Conservation (phyloP, 1,284 basidiomycete genomes). For the Irpex rosettiformis region DNA sequence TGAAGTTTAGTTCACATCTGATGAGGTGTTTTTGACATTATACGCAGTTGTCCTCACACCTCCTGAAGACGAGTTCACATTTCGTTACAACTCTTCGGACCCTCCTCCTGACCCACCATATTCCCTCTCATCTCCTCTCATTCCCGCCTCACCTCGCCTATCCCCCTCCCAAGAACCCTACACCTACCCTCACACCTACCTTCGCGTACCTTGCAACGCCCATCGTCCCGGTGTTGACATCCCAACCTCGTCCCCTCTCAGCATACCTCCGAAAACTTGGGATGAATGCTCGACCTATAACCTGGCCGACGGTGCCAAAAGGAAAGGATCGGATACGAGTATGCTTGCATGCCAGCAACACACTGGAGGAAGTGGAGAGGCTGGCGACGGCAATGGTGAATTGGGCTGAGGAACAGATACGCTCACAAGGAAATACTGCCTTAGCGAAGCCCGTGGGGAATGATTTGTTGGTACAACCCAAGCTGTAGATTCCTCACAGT, state of each 20-base stretch:
- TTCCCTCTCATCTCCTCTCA: slow-evolving; percentile 40
- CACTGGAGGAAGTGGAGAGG: slow-evolving; percentile 55
- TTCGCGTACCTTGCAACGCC: slow-evolving; percentile 42
- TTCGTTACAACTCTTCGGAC: slow-evolving; percentile 35
- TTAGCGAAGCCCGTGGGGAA: not conserved
- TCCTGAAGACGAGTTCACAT: slow-evolving; percentile 38
- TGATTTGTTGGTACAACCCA: slow-evolving; percentile 13
- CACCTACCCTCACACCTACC: slow-evolving; percentile 10
- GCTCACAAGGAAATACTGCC: not conserved
- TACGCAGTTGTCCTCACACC: slow-evolving; percentile 40
- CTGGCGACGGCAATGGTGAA: slow-evolving; percentile 38
- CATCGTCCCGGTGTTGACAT: slow-evolving; percentile 84
- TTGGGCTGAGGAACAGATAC: slow-evolving; percentile 27
- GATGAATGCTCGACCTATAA: slow-evolving; percentile 76
- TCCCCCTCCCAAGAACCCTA: slow-evolving; percentile 18
- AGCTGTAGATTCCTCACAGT: slow-evolving; percentile 14
- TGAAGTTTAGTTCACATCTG: slow-evolving; percentile 17
- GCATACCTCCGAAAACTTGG: slow-evolving; percentile 57
- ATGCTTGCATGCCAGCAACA: slow-evolving; percentile 80
- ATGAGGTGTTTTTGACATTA: slow-evolving; percentile 12
- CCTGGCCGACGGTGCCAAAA: slow-evolving; percentile 81
- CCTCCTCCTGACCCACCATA: slow-evolving; percentile 28
- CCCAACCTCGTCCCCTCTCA: slow-evolving; percentile 69
- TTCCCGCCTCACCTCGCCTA: slow-evolving; percentile 36
- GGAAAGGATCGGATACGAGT: slow-evolving; percentile 81